Evolutionary conservation across 495 filamentous ascomycete species (phyloP).

Genomic region (Penicillium taxi): DNA sequence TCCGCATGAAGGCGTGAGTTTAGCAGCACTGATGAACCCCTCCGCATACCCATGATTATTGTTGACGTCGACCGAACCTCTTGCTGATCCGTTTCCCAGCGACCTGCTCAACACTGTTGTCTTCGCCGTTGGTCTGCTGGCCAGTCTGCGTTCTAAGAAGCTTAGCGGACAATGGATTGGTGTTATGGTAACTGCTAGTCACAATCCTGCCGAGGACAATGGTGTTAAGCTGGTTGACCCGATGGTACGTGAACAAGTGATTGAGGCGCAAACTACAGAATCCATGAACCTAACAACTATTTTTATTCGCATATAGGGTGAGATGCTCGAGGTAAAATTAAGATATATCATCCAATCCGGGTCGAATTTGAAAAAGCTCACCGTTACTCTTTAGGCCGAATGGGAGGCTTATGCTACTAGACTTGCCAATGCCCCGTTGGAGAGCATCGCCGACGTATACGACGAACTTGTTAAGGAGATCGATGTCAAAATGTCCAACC

Average conservation of each 20-base stretch:
- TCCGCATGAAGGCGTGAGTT: constrained; percentile 72
- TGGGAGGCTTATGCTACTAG: constrained; percentile 86
- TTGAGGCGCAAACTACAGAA: background rate
- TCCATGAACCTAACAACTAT: constrained; percentile 1
- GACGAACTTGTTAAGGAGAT: constrained; percentile 60
- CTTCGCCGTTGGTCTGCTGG: constrained; percentile 82
- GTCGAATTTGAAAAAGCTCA: constrained; percentile 5
- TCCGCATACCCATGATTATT: constrained; percentile 29
- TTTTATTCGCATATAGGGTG: constrained; percentile 58
- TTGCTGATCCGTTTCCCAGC: constrained; percentile 25
- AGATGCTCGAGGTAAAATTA: constrained; percentile 76
- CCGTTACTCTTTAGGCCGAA: constrained; percentile 41
- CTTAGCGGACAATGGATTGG: constrained; percentile 85
- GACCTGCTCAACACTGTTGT: constrained; percentile 76
- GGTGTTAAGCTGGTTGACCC: constrained; percentile 98
- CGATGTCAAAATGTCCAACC: constrained; percentile 61
- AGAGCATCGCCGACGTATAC: constrained; percentile 70
- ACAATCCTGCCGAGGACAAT: constrained; percentile 96
- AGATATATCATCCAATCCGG: background rate
- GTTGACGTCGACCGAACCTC: constrained; percentile 20
- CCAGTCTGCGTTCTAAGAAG: constrained; percentile 84
- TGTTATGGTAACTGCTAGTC: constrained; percentile 97
- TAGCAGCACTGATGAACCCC: constrained; percentile 24
- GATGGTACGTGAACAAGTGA: constrained; percentile 49
- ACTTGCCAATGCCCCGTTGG: constrained; percentile 72